Percentiles rank a stretch among this genome's conserved stretches.
These are phyloP conservation scores for Dipteronia dyeriana DNA, from an alignment of 345 rosid species.

Conservation along the genomic window DNA sequence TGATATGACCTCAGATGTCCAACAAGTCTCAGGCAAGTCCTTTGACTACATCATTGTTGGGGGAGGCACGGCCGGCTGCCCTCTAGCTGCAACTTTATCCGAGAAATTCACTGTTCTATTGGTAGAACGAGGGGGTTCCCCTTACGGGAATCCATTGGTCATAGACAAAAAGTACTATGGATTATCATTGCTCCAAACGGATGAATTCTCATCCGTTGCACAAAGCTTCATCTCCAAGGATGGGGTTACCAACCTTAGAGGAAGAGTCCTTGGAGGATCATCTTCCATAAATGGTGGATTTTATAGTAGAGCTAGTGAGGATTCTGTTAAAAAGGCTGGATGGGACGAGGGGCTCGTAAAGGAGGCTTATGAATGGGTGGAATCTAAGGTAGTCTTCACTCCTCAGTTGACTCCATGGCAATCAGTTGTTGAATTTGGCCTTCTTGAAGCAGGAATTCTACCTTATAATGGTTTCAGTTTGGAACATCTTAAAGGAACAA, in stretches of 20 bases:
- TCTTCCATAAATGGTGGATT: conserved; percentile 72
- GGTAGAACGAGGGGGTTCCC: conserved; percentile 67
- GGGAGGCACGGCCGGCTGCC: conserved; percentile 76
- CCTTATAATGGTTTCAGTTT: conserved; percentile 67
- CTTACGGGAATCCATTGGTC: conserved; percentile 56
- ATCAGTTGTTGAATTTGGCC: conserved; percentile 54
- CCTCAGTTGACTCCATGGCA: conserved; percentile 74
- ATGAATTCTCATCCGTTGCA: conserved; percentile 60
- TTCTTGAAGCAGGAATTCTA: conserved; percentile 70
- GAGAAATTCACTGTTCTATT: conserved; percentile 60
- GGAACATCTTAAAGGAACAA: conserved; percentile 74
- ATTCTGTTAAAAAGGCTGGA: conserved; percentile 46
- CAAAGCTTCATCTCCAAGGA: conserved; percentile 61
- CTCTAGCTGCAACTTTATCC: conserved; percentile 67
- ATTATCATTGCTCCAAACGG: conserved; percentile 52
- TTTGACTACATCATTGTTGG: conserved; percentile 72
- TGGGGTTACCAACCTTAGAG: conserved; percentile 52
- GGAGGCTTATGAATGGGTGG: conserved; percentile 71
- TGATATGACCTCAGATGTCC: conserved; percentile 56
- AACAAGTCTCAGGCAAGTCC: conserved; percentile 60
- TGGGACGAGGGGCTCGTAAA: conserved; percentile 64
- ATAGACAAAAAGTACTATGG: conserved; percentile 48
- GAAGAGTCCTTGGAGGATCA: conserved; percentile 74
- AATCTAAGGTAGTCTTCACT: conserved; percentile 59
- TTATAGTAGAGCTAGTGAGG: conserved; percentile 66